phyloP scores from a whole-genome alignment of 345 rosid species.

The Laguncularia racemosa region DNA sequence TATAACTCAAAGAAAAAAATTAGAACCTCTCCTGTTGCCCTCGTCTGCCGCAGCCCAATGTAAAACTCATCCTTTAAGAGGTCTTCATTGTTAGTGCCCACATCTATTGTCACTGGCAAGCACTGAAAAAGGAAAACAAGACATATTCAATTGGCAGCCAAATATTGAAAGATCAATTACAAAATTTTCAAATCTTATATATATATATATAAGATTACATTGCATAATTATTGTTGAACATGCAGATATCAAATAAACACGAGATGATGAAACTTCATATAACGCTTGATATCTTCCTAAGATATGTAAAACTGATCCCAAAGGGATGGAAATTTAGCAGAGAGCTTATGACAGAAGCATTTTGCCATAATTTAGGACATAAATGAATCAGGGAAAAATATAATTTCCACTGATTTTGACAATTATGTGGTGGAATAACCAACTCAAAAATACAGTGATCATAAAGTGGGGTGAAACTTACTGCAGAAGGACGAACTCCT shows the following conservation, averaged over 20 bases:
- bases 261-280: no score
- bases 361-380: no score
- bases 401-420: neutral
- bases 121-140: slow-evolving; percentile 49
- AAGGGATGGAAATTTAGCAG: no score
- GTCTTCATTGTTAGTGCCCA: slow-evolving; percentile 89
- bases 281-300: no score
- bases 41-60: slow-evolving; percentile 86
- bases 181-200: no score
- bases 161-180: no score
- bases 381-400: no score
- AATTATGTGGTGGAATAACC: neutral
- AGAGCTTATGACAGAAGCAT: no score
- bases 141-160: neutral
- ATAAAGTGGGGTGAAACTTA: slow-evolving; percentile 27
- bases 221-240: no score
- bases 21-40: slow-evolving; percentile 89
- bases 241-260: no score
- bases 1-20: neutral
- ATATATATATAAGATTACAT: no score
- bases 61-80: slow-evolving; percentile 84
- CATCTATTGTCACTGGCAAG: slow-evolving; percentile 91
- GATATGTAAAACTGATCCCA: no score
- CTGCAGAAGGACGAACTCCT: slow-evolving; percentile 96
- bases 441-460: neutral